Evolutionary conservation across 768 basidiomycete genomes (phyloP), one percentile per base, ranked within the genome.

Genomic region (Lactifluus echinatus): DNA sequence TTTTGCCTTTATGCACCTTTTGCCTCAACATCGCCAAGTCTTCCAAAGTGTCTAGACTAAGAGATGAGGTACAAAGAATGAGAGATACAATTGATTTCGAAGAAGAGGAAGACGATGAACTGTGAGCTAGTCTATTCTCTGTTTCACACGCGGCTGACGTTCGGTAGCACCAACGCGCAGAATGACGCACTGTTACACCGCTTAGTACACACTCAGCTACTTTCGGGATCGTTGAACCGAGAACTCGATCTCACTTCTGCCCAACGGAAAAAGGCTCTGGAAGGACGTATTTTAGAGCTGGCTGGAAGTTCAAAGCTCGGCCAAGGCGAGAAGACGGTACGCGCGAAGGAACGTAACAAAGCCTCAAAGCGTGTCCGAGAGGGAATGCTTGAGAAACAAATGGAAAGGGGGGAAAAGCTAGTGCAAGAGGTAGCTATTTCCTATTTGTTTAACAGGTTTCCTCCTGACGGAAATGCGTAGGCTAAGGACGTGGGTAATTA

Each of bases 401-500:
- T 75, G 57, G 77, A 84, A 60, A 71, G 79, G 53, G 75, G 76
- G 31, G 67, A 73, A 49, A 77, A 77, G 56, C 66, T 78, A 39
- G 70, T 91, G 8, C 83, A 87, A 66, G 85, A 90, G 82, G 90
- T 89, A 42, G 42, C 68, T 64, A 3, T 31, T 49, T 19, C n/a
- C 33, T 54, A 7, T 42, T 40, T 15, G 28, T 8, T 56, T n/a
- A 28, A 39, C 19, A 4, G 17, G 52, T 40, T 48, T 2, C 60
- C 54, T 29, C 19, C 40, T 60, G 14, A 23, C 28, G 4, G 19
- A 48, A 33, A 8, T 46, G 44, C 37, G 28, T 63, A 93, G 90
- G 88, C 89, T 5, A 93, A 91, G 71, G 79, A 87, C 61, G 60
- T 88, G 59, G 90, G 90, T 17, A 92, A 90, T 68, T 93, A 91